Evolutionary conservation across 768 basidiomycete species (phyloP).

Genomic region (Phaffia tasmanica): DNA sequence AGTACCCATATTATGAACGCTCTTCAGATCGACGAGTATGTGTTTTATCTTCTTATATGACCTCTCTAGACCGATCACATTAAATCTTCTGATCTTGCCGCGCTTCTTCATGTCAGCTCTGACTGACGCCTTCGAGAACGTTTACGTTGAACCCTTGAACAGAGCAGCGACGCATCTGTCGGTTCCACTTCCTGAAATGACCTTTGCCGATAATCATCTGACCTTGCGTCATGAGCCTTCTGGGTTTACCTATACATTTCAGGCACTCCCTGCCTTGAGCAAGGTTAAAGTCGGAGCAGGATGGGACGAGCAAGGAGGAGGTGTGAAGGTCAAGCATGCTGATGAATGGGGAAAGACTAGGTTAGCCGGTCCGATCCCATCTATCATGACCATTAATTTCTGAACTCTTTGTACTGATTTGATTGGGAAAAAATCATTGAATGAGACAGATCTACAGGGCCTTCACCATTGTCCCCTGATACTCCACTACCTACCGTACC

Average conservation of each 20-base stretch:
- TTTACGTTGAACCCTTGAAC: constrained; percentile 31
- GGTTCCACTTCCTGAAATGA: constrained; percentile 91
- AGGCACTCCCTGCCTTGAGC: constrained; percentile 55
- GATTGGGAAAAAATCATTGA: neutral
- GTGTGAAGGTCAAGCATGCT: constrained; percentile 87
- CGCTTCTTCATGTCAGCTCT: too few species aligned
- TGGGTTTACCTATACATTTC: constrained; percentile 57
- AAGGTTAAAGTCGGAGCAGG: constrained; percentile 54
- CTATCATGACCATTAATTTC: neutral
- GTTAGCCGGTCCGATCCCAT: constrained; percentile 38
- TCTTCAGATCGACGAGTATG: constrained; percentile 23
- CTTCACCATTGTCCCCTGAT: constrained; percentile 30
- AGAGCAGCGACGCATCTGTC: constrained; percentile 42
- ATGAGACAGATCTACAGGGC: constrained; percentile 21
- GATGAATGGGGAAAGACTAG: constrained; percentile 87
- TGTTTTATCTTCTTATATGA: neutral
- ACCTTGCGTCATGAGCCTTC: constrained; percentile 54
- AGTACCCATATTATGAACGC: constrained; percentile 24
- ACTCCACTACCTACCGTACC: constrained; percentile 34
- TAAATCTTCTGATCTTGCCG: too few species aligned
- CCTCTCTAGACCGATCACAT: too few species aligned
- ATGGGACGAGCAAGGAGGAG: constrained; percentile 68
- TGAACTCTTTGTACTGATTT: neutral
- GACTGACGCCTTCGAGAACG: constrained; percentile 46
- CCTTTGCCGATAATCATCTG: constrained; percentile 75